A percentile compares a stretch with the other conserved stretches of the same genome.
phyloP scores from a whole-genome alignment of 176 grass and related monocot species.

The Rhynchospora breviuscula region DNA sequence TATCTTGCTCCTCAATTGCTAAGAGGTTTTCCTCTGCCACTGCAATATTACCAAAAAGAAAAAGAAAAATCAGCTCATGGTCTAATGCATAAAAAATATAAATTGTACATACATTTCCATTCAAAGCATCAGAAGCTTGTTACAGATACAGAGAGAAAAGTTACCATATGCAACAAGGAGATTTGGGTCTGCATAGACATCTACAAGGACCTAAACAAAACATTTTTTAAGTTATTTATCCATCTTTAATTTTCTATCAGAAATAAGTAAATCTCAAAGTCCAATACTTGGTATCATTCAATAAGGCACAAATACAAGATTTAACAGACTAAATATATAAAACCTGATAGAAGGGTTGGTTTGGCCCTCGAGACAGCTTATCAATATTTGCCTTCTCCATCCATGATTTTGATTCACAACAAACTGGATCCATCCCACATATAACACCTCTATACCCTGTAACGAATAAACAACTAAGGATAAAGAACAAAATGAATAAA shows the following conservation, averaged over 20 bases:
- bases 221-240: not conserved
- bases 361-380: conserved; percentile 71
- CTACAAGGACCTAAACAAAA: conserved; percentile 71
- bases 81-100: conserved; percentile 10
- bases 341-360: conserved; percentile 99
- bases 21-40: conserved; percentile 87
- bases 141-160: conserved; percentile 24
- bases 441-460: conserved; percentile 95
- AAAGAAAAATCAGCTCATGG: not conserved
- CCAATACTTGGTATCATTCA: conserved; percentile 11
- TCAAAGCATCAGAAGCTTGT: conserved; percentile 1
- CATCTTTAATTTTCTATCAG: not conserved
- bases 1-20: conserved; percentile 52
- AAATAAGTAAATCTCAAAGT: conserved; percentile 16
- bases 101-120: conserved; percentile 1
- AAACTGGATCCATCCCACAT: conserved; percentile 97
- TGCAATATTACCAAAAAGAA: conserved; percentile 32
- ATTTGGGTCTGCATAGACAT: conserved; percentile 83
- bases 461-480: not conserved
- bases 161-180: conserved; percentile 98
- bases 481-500: conserved; percentile 15
- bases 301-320: not conserved
- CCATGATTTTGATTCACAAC: conserved; percentile 94
- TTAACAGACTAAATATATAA: not conserved
- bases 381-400: conserved; percentile 80